These are phyloP conservation scores for Strobilomyces dryophilus DNA, from an alignment of 768 basidiomycete species.

Conservation along the genomic window DNA sequence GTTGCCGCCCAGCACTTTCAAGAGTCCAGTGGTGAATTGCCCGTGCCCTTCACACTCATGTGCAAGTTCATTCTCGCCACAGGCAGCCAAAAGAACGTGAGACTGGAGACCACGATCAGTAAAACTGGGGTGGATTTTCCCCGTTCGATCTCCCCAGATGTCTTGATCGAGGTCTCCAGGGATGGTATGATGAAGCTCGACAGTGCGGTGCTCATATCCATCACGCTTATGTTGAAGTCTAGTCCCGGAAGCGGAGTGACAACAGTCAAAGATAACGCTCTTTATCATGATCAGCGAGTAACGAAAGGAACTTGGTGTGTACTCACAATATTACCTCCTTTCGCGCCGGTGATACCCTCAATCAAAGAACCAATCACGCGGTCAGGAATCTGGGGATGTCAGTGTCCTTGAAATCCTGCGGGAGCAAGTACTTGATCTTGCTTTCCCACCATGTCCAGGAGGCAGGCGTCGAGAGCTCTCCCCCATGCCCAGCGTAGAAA, in stretches of 20 bases:
- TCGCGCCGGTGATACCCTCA: conserved; percentile 33
- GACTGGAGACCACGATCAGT: conserved; percentile 30
- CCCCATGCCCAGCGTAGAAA: conserved; percentile 46
- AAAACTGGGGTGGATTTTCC: conserved; percentile 15
- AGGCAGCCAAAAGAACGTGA: conserved; percentile 42
- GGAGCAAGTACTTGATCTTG: conserved; percentile 23
- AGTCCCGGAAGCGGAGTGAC: conserved; percentile 40
- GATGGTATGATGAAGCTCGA: conserved; percentile 3
- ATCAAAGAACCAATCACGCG: conserved; percentile 37
- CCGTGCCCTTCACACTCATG: conserved; percentile 21
- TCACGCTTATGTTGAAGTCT: conserved; percentile 14
- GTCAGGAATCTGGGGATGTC: conserved; percentile 38
- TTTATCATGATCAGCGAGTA: conserved; percentile 10
- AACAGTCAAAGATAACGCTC: conserved; percentile 47
- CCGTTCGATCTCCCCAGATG: conserved; percentile 20
- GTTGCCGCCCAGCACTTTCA: conserved; percentile 8
- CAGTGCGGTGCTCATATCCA: conserved; percentile 3
- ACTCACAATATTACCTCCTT: conserved; percentile 44
- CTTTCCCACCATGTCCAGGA: conserved; percentile 20
- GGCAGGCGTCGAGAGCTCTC: conserved; percentile 29
- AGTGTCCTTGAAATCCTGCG: conserved; percentile 29
- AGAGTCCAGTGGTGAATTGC: conserved; percentile 24
- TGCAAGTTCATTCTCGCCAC: conserved; percentile 35
- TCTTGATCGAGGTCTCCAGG: conserved; percentile 22
- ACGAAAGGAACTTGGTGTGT: background rate